Percentiles rank a stretch among this genome's conserved stretches.
These are phyloP conservation scores for Phytopythium aichiense DNA, from an alignment of 352 stramenopile species.

Conservation along the genomic window DNA sequence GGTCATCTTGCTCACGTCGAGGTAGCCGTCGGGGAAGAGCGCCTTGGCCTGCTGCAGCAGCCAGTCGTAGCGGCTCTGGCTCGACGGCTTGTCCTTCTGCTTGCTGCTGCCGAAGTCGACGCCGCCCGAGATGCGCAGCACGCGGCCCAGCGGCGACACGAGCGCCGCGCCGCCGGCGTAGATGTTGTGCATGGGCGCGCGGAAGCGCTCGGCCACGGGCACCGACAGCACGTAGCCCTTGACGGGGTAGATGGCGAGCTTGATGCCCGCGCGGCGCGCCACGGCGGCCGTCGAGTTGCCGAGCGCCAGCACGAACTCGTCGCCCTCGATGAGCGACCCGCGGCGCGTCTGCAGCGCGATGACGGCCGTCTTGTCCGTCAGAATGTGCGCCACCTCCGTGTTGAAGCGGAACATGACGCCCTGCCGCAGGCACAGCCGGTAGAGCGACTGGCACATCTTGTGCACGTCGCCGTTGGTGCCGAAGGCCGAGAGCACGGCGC, in stretches of 20 bases:
- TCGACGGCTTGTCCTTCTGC: constrained; percentile 48
- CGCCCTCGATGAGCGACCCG: constrained; percentile 81
- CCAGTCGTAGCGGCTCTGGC: constrained; percentile 75
- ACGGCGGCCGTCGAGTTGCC: constrained; percentile 74
- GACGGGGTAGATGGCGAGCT: constrained; percentile 79
- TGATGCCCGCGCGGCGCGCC: constrained; percentile 62
- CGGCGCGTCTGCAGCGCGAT: constrained; percentile 78
- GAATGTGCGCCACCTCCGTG: constrained; percentile 74
- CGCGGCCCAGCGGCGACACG: constrained; percentile 66
- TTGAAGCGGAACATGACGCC: constrained; percentile 89
- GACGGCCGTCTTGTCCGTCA: constrained; percentile 70
- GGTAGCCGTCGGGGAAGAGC: constrained; percentile 78
- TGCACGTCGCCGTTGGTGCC: constrained; percentile 85
- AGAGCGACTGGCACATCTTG: constrained; percentile 85
- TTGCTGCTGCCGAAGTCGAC: constrained; percentile 72
- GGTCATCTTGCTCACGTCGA: constrained; percentile 75
- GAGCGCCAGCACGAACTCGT: constrained; percentile 82
- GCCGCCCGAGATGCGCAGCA: constrained; percentile 72
- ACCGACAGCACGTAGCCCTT: constrained; percentile 87
- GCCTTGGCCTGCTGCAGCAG: constrained; percentile 66
- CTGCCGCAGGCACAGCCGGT: constrained; percentile 71
- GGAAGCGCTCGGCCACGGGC: constrained; percentile 58
- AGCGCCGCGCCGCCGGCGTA: constrained; percentile 76
- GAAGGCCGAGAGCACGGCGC: constrained; percentile 74
- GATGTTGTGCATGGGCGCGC: constrained; percentile 72